These are phyloP conservation scores for Elaeis guineensis DNA, from an alignment of 176 grass and related monocot species.

Conservation along the genomic window DNA sequence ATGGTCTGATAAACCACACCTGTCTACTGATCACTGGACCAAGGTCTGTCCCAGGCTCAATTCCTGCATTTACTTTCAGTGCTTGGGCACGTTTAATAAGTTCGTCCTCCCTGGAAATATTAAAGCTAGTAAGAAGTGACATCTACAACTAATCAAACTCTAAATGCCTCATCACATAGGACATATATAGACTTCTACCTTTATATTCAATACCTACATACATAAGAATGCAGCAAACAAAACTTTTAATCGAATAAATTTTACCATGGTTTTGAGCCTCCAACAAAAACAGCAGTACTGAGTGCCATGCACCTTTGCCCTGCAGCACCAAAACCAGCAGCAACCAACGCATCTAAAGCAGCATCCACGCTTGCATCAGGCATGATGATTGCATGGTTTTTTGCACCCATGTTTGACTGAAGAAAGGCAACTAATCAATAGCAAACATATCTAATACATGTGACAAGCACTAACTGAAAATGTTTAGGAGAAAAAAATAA, in stretches of 20 bases:
- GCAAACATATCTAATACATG: conserved; percentile 3
- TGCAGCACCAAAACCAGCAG: conserved; percentile 97
- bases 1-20: conserved; percentile 19
- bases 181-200: too few relatives aligned
- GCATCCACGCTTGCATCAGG: conserved; percentile 83
- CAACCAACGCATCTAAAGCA: conserved; percentile 74
- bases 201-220: too few relatives aligned
- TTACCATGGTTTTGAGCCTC: conserved; percentile 86
- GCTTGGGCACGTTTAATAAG: conserved; percentile 45
- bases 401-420: conserved; percentile 98
- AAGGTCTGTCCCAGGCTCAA: conserved; percentile 59
- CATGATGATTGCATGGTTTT: conserved; percentile 94
- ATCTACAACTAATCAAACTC: too few relatives aligned
- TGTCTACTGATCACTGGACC: conserved; percentile 91
- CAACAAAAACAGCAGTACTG: conserved; percentile 94
- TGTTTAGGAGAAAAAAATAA: background rate
- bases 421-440: conserved; percentile 15
- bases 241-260: background rate
- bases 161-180: too few relatives aligned
- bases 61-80: conserved; percentile 77
- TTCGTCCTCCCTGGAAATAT: conserved; percentile 69
- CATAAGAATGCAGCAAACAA: background rate
- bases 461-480: too few relatives aligned
- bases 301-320: conserved; percentile 99
- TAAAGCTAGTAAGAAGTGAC: conserved; percentile 7